Evolutionary conservation across 768 basidiomycete species (phyloP), one percentile per base, ranked within the genome.

Genomic region (Xerocomellus chrysenteron): DNA sequence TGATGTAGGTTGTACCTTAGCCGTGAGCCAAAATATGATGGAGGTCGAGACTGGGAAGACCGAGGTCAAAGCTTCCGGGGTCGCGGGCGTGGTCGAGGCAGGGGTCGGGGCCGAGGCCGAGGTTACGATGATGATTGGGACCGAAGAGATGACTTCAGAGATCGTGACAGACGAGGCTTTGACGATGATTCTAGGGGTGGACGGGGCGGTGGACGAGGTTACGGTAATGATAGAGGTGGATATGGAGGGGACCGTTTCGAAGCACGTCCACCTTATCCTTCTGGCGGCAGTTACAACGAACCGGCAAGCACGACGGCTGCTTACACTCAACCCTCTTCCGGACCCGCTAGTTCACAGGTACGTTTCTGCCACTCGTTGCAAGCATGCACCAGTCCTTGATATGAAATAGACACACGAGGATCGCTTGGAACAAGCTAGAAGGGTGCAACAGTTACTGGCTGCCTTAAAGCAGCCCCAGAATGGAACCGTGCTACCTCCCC

Each of bases 401-500:
- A 21, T 33, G 32, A 19, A 11, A 26, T 50, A 61, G 56, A 44
- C 42, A 21, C 39, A 75, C 12, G 90, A 94, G 55, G 91, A 94
- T 48, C 87, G 92, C 13, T 76, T 95, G 19, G 93, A 95, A 65
- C 90, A 94, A 77, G 92, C 92, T 9, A 83, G 86, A 53, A 88
- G 83, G 71, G 91, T 94, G 10, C 92, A 94, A 67, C 89, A 92
- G 64, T 75, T 92, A 17, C 74, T 93, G 26, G 91, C 90, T 5
- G 91, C 91, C 13, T 73, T 92, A 45, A 92, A 93, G 65, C 87
- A 88, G 56, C 86, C 88, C 11, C 78, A 80, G 56, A 68, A 68
- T 56, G 77, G 74, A 24, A 48, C 59, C 16, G 51, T 33, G 8
- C 47, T 59, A 21, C 52, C 65, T 17, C 54, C 62, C 5, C 54